A percentile compares a stretch with the other conserved stretches of the same genome.
Conservation (phyloP, 805 yeast species). For the Saccharomycopsis amapae region DNA sequence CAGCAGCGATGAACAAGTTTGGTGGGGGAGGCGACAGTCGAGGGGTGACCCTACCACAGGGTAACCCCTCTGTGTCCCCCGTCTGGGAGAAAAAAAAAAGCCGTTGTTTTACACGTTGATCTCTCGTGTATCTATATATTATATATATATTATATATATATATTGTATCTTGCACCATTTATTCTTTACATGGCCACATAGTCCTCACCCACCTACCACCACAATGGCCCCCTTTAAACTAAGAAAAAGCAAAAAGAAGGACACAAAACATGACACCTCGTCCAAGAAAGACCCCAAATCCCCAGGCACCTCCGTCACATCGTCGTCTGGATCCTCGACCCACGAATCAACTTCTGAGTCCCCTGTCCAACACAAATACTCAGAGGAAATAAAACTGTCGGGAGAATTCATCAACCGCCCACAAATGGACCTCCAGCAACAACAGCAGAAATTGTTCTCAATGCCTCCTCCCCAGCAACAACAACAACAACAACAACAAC, state of each 20-base stretch:
- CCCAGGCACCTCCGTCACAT: slow-evolving; percentile 21
- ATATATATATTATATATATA: too few relatives aligned
- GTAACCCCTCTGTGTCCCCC: too few relatives aligned
- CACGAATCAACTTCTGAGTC: slow-evolving; percentile 24
- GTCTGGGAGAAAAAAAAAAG: too few relatives aligned
- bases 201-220: background rate
- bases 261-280: background rate
- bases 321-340: slow-evolving; percentile 15
- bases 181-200: background rate
- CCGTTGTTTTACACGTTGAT: background rate
- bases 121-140: too few relatives aligned
- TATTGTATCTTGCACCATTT: background rate
- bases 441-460: background rate
- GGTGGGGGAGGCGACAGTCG: too few relatives aligned
- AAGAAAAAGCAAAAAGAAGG: slow-evolving; percentile 9
- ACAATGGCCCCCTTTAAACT: slow-evolving; percentile 14
- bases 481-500: slow-evolving; percentile 20
- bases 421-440: background rate
- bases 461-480: slow-evolving; percentile 9
- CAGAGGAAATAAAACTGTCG: slow-evolving; percentile 1
- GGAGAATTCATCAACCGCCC: slow-evolving; percentile 10
- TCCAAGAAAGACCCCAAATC: slow-evolving; percentile 10
- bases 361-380: slow-evolving; percentile 10
- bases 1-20: too few relatives aligned
- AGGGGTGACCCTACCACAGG: too few relatives aligned